These are phyloP conservation scores for Selaginella moellendorffii DNA, from an alignment of 75 land plant genomes.

Conservation along the genomic window DNA sequence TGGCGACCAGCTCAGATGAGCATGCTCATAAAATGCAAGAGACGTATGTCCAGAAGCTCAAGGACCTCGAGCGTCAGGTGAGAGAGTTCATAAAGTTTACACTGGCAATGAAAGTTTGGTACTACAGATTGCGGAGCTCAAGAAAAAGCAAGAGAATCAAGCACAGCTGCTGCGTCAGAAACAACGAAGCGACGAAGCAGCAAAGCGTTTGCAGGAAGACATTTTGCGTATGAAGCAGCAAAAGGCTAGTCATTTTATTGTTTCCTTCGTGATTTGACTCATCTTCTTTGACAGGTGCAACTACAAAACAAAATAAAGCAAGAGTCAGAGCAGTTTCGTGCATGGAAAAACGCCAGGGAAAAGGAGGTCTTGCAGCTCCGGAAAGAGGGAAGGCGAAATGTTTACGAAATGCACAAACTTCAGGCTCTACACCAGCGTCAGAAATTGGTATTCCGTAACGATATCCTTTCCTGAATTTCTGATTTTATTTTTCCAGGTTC, in stretches of 20 bases:
- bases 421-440: conserved; percentile 80
- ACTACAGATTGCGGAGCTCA: conserved; percentile 69
- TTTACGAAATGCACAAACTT: conserved; percentile 97
- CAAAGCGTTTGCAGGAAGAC: conserved; percentile 86
- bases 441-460: conserved; percentile 56
- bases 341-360: conserved; percentile 82
- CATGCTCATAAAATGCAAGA: conserved; percentile 78
- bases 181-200: conserved; percentile 94
- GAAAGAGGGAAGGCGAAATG: conserved; percentile 93
- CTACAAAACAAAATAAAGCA: conserved; percentile 95
- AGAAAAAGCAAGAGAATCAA: conserved; percentile 94
- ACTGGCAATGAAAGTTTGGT: too few species aligned
- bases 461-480: too few species aligned
- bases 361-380: conserved; percentile 93
- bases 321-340: conserved; percentile 96
- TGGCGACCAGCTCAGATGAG: conserved; percentile 56
- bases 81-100: background rate
- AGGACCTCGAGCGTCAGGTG: conserved; percentile 87
- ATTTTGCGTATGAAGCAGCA: conserved; percentile 74
- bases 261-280: background rate
- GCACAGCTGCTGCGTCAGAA: conserved; percentile 85
- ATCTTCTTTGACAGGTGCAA: conserved; percentile 78
- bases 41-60: conserved; percentile 57
- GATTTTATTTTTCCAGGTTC: too few species aligned
- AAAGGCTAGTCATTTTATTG: conserved; percentile 33